A percentile compares a stretch with the other conserved stretches of the same genome.
Conservation (phyloP, 352 stramenopile genomes). For the Globisporangium parvum region DNA sequence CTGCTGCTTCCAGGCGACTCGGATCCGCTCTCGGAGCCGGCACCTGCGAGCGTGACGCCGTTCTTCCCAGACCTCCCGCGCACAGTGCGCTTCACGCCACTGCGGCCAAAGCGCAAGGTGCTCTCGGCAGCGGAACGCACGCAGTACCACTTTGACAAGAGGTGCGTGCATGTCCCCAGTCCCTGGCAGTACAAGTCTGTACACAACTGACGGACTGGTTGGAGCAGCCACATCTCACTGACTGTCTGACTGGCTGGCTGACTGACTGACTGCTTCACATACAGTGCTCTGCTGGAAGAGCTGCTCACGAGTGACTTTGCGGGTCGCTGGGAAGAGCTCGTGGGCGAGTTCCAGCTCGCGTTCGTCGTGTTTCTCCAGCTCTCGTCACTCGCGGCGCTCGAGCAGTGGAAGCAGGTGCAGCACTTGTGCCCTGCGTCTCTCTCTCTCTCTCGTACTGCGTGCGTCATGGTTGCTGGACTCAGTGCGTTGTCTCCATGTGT, state of each 20-base stretch:
- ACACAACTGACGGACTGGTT: background rate
- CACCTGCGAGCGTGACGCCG: slow-evolving; percentile 28
- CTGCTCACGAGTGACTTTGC: slow-evolving; percentile 30
- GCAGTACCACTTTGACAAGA: slow-evolving; percentile 74
- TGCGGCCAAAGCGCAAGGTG: slow-evolving; percentile 31
- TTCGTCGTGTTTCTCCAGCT: slow-evolving; percentile 92
- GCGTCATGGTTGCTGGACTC: too few species aligned
- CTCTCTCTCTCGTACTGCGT: background rate
- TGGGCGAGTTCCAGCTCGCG: slow-evolving; percentile 92
- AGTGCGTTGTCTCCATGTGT: too few species aligned
- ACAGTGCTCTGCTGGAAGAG: slow-evolving; percentile 44
- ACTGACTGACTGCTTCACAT: background rate
- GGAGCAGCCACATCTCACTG: background rate
- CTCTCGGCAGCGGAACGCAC: slow-evolving; percentile 50
- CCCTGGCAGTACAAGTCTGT: too few species aligned
- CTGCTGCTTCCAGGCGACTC: slow-evolving; percentile 67
- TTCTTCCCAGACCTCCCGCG: slow-evolving; percentile 72
- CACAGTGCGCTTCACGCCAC: slow-evolving; percentile 60
- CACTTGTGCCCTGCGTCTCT: background rate
- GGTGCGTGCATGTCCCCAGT: slow-evolving; percentile 20
- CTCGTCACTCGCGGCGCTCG: slow-evolving; percentile 88
- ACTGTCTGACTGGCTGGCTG: background rate
- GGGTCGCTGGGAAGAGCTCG: slow-evolving; percentile 64
- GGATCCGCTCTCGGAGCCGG: slow-evolving; percentile 25
- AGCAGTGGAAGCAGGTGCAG: slow-evolving; percentile 91